Percentiles rank a stretch among this genome's conserved stretches.
These are phyloP conservation scores for Butyriboletus loyo DNA, from an alignment of 768 basidiomycete species.

Conservation along the genomic window DNA sequence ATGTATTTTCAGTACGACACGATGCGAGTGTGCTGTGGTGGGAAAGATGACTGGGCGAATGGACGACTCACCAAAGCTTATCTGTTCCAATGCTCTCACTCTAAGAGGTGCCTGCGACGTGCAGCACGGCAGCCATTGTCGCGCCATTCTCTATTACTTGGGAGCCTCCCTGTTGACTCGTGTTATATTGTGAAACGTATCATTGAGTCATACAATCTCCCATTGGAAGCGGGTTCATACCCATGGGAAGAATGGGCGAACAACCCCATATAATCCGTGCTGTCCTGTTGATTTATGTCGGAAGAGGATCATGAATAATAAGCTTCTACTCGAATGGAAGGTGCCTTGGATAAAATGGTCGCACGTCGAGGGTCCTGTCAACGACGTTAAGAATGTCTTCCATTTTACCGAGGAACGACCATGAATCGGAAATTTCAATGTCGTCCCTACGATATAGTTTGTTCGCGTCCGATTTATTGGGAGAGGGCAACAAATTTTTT, in stretches of 20 bases:
- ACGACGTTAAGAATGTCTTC: constrained; percentile 18
- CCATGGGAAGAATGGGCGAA: constrained; percentile 20
- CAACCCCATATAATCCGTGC: constrained; percentile 15
- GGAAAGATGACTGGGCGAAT: background rate
- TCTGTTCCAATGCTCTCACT: background rate
- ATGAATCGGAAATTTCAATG: constrained; percentile 20
- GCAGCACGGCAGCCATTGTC: background rate
- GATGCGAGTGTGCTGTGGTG: background rate
- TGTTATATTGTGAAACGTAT: background rate
- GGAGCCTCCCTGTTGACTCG: background rate
- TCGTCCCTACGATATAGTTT: constrained; percentile 4
- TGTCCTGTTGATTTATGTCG: constrained; percentile 31
- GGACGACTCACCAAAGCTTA: background rate
- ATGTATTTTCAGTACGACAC: background rate
- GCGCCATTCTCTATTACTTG: constrained; percentile 40
- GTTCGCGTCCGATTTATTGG: background rate
- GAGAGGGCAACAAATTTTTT: background rate
- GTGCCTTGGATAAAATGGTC: constrained; percentile 16
- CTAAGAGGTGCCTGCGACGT: background rate
- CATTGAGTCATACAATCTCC: background rate
- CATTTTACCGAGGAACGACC: constrained; percentile 11
- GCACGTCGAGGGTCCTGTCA: constrained; percentile 19
- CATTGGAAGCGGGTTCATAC: background rate
- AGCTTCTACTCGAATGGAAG: constrained; percentile 38
- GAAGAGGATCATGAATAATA: constrained; percentile 29